phyloP scores from a whole-genome alignment of 345 rosid species.

The Limnanthes douglasii region DNA sequence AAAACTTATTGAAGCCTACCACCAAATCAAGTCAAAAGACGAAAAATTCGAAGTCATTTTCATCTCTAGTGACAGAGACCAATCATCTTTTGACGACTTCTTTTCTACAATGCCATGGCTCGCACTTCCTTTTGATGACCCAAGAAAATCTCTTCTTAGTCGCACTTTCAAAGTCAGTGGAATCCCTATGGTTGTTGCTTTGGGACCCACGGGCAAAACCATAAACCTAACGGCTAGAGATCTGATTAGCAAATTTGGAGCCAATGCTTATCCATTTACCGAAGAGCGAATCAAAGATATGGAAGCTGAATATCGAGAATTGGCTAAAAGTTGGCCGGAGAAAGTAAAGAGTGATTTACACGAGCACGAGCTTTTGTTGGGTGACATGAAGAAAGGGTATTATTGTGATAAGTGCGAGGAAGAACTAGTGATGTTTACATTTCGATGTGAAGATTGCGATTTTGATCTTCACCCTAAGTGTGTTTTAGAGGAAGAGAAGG shows the following conservation, averaged over 20 bases:
- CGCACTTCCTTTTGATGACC: slow-evolving; percentile 57
- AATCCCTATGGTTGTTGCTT: slow-evolving; percentile 35
- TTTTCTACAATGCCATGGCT: slow-evolving; percentile 57
- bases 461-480: slow-evolving; percentile 60
- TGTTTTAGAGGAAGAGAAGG: slow-evolving; percentile 15
- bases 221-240: slow-evolving; percentile 27
- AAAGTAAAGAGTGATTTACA: slow-evolving; percentile 46
- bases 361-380: slow-evolving; percentile 48
- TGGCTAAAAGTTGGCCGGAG: slow-evolving; percentile 64
- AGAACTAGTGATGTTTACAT: slow-evolving; percentile 36
- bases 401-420: slow-evolving; percentile 26
- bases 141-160: slow-evolving; percentile 27
- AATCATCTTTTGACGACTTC: slow-evolving; percentile 29
- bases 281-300: slow-evolving; percentile 31
- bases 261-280: slow-evolving; percentile 58
- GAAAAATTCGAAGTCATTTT: slow-evolving; percentile 41
- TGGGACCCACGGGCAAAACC: slow-evolving; percentile 40
- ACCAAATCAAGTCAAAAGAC: slow-evolving; percentile 35
- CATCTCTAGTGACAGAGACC: slow-evolving; percentile 46
- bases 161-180: slow-evolving; percentile 36
- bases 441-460: slow-evolving; percentile 37
- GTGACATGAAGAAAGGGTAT: slow-evolving; percentile 15
- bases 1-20: slow-evolving; percentile 38
- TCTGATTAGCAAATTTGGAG: slow-evolving; percentile 22
- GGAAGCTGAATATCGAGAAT: slow-evolving; percentile 25